phyloP scores from a whole-genome alignment of 352 stramenopile species.

The Pythium oligandrum region DNA sequence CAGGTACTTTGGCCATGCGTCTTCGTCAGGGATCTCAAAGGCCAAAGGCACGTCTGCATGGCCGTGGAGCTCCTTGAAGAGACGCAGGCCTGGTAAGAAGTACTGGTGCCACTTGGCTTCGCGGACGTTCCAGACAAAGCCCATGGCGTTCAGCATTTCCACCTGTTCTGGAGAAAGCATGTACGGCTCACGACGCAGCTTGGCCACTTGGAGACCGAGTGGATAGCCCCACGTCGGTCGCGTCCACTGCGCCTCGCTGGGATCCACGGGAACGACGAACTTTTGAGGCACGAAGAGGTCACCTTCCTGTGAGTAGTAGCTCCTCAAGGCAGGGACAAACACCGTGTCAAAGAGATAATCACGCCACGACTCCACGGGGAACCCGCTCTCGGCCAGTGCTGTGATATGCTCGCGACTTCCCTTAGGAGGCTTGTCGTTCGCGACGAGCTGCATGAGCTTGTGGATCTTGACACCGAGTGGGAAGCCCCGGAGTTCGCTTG shows the following conservation, averaged over 20 bases:
- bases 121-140: slow-evolving; percentile 89
- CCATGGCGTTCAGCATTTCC: slow-evolving; percentile 80
- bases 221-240: slow-evolving; percentile 74
- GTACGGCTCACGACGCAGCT: slow-evolving; percentile 70
- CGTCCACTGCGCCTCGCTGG: slow-evolving; percentile 60
- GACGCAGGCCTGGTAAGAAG: slow-evolving; percentile 53
- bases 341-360: slow-evolving; percentile 66
- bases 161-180: slow-evolving; percentile 53
- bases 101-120: slow-evolving; percentile 69
- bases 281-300: slow-evolving; percentile 91
- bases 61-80: slow-evolving; percentile 55
- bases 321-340: slow-evolving; percentile 65
- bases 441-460: slow-evolving; percentile 40
- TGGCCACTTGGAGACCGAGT: slow-evolving; percentile 85
- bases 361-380: slow-evolving; percentile 49
- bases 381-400: slow-evolving; percentile 38
- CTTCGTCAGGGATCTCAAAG: slow-evolving; percentile 50
- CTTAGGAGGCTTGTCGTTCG: slow-evolving; percentile 18
- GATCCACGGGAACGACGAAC: slow-evolving; percentile 74
- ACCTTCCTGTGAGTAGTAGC: slow-evolving; percentile 75
- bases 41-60: slow-evolving; percentile 53
- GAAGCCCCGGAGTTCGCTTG: slow-evolving; percentile 40
- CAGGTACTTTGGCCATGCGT: slow-evolving; percentile 43
- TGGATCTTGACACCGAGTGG: slow-evolving; percentile 55
- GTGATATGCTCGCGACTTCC: slow-evolving; percentile 28